A percentile compares a stretch with the other conserved stretches of the same genome.
Evolutionary conservation across 306 rosid species (phyloP).

Genomic region (Ammopiptanthus mongolicus): DNA sequence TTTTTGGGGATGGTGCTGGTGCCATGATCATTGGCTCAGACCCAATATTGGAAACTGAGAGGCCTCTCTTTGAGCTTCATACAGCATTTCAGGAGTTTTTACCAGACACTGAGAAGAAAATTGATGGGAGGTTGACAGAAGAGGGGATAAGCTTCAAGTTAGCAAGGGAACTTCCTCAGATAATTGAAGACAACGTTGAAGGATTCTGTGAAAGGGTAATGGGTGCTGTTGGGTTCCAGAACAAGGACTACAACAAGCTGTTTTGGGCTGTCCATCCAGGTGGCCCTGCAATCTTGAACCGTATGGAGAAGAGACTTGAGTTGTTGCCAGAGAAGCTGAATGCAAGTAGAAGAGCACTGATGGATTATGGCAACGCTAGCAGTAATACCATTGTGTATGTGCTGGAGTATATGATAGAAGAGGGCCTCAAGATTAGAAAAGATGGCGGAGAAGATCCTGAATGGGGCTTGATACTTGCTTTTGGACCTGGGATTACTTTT

Average conservation of each 20-base stretch:
- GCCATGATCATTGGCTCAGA: slow-evolving; percentile 78
- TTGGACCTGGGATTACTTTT: slow-evolving; percentile 90
- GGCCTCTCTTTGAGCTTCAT: slow-evolving; percentile 82
- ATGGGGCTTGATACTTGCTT: slow-evolving; percentile 89
- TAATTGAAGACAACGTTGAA: slow-evolving; percentile 73
- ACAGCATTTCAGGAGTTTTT: slow-evolving; percentile 64
- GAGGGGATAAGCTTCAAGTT: slow-evolving; percentile 83
- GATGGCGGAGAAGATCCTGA: slow-evolving; percentile 38
- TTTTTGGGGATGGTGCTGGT: slow-evolving; percentile 90
- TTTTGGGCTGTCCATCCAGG: slow-evolving; percentile 97
- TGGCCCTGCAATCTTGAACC: slow-evolving; percentile 86
- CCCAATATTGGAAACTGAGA: slow-evolving; percentile 43
- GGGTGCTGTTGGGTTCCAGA: slow-evolving; percentile 35
- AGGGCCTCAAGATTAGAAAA: slow-evolving; percentile 43
- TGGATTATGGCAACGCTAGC: slow-evolving; percentile 89
- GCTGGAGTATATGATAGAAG: slow-evolving; percentile 80
- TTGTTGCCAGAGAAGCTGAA: slow-evolving; percentile 65
- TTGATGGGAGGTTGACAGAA: slow-evolving; percentile 83
- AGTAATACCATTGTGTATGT: slow-evolving; percentile 85
- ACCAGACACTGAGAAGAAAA: slow-evolving; percentile 68
- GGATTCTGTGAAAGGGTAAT: slow-evolving; percentile 66
- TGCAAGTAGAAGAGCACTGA: slow-evolving; percentile 72
- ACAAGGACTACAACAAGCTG: slow-evolving; percentile 54
- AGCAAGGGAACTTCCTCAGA: slow-evolving; percentile 83
- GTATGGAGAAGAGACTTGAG: slow-evolving; percentile 72